These are phyloP conservation scores for Byssothecium circinans DNA, from an alignment of 2,329 filamentous ascomycete species.

Conservation along the genomic window DNA sequence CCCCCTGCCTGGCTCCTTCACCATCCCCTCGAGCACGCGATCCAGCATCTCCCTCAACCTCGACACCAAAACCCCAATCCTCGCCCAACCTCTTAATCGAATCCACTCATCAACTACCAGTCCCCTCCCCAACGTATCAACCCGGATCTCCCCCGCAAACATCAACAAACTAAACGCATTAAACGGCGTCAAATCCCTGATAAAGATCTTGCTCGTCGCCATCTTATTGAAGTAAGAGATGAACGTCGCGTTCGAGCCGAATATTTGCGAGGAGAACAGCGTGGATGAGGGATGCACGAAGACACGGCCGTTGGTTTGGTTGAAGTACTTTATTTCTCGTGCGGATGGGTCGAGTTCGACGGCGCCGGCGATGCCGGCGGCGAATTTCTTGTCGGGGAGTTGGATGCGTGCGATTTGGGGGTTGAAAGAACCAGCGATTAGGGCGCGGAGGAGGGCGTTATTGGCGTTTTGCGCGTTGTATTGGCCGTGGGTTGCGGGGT, in stretches of 20 bases:
- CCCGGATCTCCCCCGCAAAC: conserved; percentile 80
- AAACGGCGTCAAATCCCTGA: conserved; percentile 89
- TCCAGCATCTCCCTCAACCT: conserved; percentile 85
- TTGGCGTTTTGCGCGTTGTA: conserved; percentile 55
- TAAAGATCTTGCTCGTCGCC: conserved; percentile 87
- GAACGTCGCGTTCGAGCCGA: conserved; percentile 73
- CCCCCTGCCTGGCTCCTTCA: conserved; percentile 71
- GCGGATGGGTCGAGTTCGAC: conserved; percentile 94
- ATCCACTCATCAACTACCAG: conserved; percentile 93
- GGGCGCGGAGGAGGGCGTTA: conserved; percentile 50
- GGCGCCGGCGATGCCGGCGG: conserved; percentile 80
- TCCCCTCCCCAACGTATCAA: conserved; percentile 86
- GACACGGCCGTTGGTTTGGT: conserved; percentile 60
- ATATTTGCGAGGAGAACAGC: conserved; percentile 79
- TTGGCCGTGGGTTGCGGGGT: conserved; percentile 22
- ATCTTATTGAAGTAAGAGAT: conserved; percentile 92
- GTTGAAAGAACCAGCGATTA: conserved; percentile 55
- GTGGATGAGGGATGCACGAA: conserved; percentile 92
- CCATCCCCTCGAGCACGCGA: conserved; percentile 75
- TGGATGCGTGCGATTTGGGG: conserved; percentile 91
- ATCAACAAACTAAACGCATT: conserved; percentile 86
- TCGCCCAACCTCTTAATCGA: conserved; percentile 82
- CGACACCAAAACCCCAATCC: conserved; percentile 87
- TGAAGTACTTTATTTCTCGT: conserved; percentile 88
- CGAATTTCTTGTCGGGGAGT: conserved; percentile 95